These are phyloP conservation scores for Sugiyamaella floridensis DNA, from an alignment of 805 yeast genomes.

Conservation along the genomic window DNA sequence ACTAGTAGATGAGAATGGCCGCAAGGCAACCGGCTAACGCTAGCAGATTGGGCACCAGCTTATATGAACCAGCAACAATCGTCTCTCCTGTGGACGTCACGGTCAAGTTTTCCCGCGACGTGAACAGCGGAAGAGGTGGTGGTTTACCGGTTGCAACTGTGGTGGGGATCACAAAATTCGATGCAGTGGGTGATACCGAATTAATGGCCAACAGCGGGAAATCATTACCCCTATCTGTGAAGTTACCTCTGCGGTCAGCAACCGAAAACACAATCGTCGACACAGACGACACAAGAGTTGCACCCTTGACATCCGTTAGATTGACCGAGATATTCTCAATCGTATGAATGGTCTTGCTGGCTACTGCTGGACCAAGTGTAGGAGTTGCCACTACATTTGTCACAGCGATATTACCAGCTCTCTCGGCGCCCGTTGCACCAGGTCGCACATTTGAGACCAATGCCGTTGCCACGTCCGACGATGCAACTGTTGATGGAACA, in stretches of 20 bases:
- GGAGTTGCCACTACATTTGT: neutral
- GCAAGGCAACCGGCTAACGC: too few relatives aligned
- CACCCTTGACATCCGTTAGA: conserved; percentile 6
- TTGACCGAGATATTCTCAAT: neutral
- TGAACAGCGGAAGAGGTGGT: neutral
- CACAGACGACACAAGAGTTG: neutral
- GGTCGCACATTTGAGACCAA: too few relatives aligned
- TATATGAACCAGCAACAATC: neutral
- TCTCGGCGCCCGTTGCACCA: neutral
- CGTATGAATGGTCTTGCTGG: neutral
- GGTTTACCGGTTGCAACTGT: neutral
- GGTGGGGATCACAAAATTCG: neutral
- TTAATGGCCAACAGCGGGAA: conserved; percentile 12
- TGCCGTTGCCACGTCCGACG: neutral
- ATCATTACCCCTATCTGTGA: conserved; percentile 6
- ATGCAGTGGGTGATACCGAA: neutral
- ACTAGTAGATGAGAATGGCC: too few relatives aligned
- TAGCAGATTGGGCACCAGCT: too few relatives aligned
- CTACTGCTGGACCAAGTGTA: neutral
- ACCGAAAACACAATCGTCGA: neutral
- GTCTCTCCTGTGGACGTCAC: neutral
- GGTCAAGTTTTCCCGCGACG: neutral
- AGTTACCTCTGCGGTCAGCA: conserved; percentile 1
- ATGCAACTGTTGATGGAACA: neutral
- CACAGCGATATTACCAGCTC: neutral